phyloP scores from a whole-genome alignment of 257 asterid genomes.

The Petrea volubilis region DNA sequence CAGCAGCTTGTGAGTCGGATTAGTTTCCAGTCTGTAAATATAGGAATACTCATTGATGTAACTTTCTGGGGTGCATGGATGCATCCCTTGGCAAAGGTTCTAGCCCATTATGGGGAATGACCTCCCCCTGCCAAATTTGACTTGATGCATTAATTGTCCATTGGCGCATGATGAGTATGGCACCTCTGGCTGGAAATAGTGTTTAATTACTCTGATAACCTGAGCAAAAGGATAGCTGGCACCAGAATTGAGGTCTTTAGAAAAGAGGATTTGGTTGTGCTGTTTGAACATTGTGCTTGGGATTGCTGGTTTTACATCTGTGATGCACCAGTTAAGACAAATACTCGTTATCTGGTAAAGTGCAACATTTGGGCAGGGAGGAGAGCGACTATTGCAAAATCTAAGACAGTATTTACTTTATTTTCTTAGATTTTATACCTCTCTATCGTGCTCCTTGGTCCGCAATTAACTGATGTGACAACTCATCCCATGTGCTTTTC shows the following conservation, averaged over 20 bases:
- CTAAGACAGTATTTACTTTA: slow-evolving; percentile 9
- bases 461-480: not conserved
- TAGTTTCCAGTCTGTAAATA: not conserved
- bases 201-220: slow-evolving; percentile 9
- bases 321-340: not conserved
- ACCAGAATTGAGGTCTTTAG: not conserved
- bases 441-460: not conserved
- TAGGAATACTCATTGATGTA: slow-evolving; percentile 9
- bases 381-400: slow-evolving; percentile 7
- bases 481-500: slow-evolving; percentile 11
- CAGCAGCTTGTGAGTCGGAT: slow-evolving; percentile 2
- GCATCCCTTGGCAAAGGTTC: not conserved
- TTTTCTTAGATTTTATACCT: not conserved
- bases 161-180: not conserved
- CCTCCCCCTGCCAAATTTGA: not conserved
- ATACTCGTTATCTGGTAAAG: slow-evolving; percentile 2
- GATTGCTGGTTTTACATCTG: not conserved
- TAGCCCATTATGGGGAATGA: not conserved
- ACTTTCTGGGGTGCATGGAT: not conserved
- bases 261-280: not conserved
- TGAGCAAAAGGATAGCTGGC: not conserved
- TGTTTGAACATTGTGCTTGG: slow-evolving; percentile 13
- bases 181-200: slow-evolving; percentile 5
- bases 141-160: not conserved
- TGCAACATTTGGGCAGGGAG: not conserved